Conservation (phyloP, 2,329 filamentous ascomycete species). For the Sodiomyces alkalinus region DNA sequence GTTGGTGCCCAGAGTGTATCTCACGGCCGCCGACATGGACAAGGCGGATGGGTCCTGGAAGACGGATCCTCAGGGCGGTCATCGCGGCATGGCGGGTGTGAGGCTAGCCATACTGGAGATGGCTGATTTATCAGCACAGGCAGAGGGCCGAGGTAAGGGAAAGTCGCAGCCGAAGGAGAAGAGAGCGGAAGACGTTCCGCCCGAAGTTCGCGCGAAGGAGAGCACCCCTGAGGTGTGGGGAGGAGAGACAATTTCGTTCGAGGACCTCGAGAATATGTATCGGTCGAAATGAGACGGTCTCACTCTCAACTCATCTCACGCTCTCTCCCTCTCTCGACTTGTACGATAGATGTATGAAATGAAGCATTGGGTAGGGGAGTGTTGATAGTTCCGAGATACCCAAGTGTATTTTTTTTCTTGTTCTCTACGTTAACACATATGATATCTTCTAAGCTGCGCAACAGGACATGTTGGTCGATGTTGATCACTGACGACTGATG, state of each 20-base stretch:
- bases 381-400: no score
- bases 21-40: slow-evolving; percentile 22
- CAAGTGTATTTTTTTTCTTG: no score
- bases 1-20: slow-evolving; percentile 14
- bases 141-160: no score
- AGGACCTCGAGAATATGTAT: slow-evolving; percentile 14
- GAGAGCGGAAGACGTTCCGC: background rate
- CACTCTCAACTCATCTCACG: no score
- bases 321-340: no score
- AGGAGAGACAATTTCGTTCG: slow-evolving; percentile 19
- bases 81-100: slow-evolving; percentile 23
- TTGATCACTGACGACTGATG: no score
- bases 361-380: no score
- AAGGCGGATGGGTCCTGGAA: slow-evolving; percentile 12
- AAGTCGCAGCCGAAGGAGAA: background rate
- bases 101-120: slow-evolving; percentile 23
- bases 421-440: no score
- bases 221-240: slow-evolving; percentile 11
- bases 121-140: no score
- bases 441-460: no score
- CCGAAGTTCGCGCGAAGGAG: slow-evolving; percentile 4
- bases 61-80: slow-evolving; percentile 10
- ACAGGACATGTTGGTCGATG: no score
- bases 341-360: no score
- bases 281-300: slow-evolving; percentile 3